Evolutionary conservation across 2,329 filamentous ascomycete genomes (phyloP), one percentile per base, ranked within the genome.

Genomic region (Fusarium sp.): DNA sequence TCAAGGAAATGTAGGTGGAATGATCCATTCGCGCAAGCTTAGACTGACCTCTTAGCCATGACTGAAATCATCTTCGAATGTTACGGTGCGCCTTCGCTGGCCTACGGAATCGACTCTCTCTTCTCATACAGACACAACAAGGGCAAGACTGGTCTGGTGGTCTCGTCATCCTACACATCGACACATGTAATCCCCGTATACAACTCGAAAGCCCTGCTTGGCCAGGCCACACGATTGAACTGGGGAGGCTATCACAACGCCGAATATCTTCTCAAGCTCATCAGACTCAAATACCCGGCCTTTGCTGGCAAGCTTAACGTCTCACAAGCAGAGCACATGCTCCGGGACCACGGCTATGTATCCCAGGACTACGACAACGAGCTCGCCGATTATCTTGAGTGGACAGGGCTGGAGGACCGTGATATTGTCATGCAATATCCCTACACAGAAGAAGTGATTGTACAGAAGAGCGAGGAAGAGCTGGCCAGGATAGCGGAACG

Each of bases 1-100:
- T 91, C 94, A 46, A 86, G 94, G 71, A 95, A 93, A 82, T 95
- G 93, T 97, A 82, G 69, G 91, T 71, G 23, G 16, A 48, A 33
- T 23, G 16, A 11, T 20, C 24, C 28, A 10, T 16, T 46, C 24
- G 18, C 21, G 18, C 35, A 42, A 48, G 11, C n/a, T 15, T 48
- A 50, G 33, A 52, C 76, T 79, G 41, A 77, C 62, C 23, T 42
- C 44, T 26, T 43, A 97, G 93, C 93, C 72, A 98, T 98, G 95
- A 97, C 93, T 42, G 96, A 99, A 77, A 95, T 98, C 57, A 84
- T 99, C 13, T 99, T 98, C 78, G 96, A 99, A 80, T 97, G 94
- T 80, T 99, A 99, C 79, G 89, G 89, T 63, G 94, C 93, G 13
- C 95, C 96, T 0, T 95, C 93, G 3, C 86, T 98, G 26, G 92